Evolutionary conservation across 495 filamentous ascomycete species (phyloP), one percentile per base, ranked within the genome.

Genomic region (Trichoderma virens): DNA sequence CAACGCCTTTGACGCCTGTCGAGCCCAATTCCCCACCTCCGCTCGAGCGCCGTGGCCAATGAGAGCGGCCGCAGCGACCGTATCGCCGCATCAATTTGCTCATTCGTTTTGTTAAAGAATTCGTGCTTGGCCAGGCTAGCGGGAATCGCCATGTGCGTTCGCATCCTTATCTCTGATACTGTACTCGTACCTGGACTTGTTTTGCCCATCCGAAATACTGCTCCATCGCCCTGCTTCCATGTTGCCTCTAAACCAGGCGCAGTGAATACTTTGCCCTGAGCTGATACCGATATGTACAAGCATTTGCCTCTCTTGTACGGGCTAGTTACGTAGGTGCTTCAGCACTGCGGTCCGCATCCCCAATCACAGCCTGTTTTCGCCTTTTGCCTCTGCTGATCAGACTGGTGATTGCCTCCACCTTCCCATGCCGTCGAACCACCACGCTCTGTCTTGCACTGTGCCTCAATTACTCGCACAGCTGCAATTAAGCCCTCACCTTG

Each of bases 31-130:
- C 51, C 51, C 51, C 51, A 28, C 51, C 23, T 14, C 41, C 45
- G 20, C 38, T 18, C 45, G 8, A n/a, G 45, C 18, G 51, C 51
- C 30, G 51, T 16, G 11, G 51, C 51, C 51, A 56, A 25, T 56
- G 9, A 56, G 51, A 56, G 51, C 25, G 13, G 51, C 9, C 51
- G 51, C 51, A 16, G 6, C 9, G 51, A 7, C 51, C 51, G 25
- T 56, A 56, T 56, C 51, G 51, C 51, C 16, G 9, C 51, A 56
- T 7, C 27, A 9, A 56, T 56, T 56, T 56, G 51, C 51, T 56
- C 51, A 56, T 56, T 56, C 51, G 51, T 23, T 35, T 56, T 56
- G 51, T 56, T 30, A n/a, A 56, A 56, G 51, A 56, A 31, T 56
- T 28, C 5, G 9, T 18, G 16, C 41, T 4, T 6, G 6, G 20